Evolutionary conservation across 2,329 filamentous ascomycete genomes (phyloP).

Genomic region (Plenodomus lindquistii): DNA sequence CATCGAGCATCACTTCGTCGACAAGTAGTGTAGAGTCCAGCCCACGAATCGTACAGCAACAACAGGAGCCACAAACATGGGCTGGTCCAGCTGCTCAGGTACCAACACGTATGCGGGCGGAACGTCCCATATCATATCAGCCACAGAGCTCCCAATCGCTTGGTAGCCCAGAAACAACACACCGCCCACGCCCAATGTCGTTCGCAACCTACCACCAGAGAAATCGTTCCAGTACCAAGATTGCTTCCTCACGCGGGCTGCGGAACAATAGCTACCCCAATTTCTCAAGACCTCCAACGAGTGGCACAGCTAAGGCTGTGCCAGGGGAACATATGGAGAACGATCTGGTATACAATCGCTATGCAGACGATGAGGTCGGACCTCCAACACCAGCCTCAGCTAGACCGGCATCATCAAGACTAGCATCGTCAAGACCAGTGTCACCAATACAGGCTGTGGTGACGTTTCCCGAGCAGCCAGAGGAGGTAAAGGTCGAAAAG

Average conservation of each 20-base stretch:
- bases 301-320: conserved; percentile 17
- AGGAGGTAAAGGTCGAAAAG: conserved; percentile 22
- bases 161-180: conserved; percentile 19
- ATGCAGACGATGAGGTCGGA: conserved; percentile 18
- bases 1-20: conserved; percentile 21
- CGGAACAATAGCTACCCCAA: conserved; percentile 31
- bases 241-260: conserved; percentile 34
- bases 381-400: conserved; percentile 26
- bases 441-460: conserved; percentile 13
- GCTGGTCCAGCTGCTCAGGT: conserved; percentile 12
- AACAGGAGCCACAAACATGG: conserved; percentile 19
- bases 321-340: conserved; percentile 30
- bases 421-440: conserved; percentile 13
- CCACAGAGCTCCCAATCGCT: conserved; percentile 18
- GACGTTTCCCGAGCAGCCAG: conserved; percentile 8
- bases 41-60: conserved; percentile 12
- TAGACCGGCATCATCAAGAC: conserved; percentile 7
- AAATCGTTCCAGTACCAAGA: conserved; percentile 30
- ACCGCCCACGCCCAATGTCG: conserved; percentile 27
- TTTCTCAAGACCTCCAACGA: conserved; percentile 26
- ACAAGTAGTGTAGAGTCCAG: conserved; percentile 18
- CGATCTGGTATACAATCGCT: conserved; percentile 21
- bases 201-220: conserved; percentile 29
- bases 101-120: conserved; percentile 1
- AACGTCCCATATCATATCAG: conserved; percentile 19